Percentiles rank a stretch among this genome's conserved stretches.
Conservation (phyloP, 768 basidiomycete genomes). For the Lactarius psammicola region DNA sequence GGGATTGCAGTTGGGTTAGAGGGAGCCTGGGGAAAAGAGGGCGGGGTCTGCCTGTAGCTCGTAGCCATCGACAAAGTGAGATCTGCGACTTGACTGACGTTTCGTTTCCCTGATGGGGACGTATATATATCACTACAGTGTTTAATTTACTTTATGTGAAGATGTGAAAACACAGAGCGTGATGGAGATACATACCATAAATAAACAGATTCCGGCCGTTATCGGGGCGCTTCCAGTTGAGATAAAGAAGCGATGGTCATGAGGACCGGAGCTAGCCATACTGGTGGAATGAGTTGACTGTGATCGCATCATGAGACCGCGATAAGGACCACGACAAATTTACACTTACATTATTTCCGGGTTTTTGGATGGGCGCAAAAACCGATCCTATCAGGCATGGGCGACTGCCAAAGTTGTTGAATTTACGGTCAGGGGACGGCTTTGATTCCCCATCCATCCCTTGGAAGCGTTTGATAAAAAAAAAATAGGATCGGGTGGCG, state of each 20-base stretch:
- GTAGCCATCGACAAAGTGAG: neutral
- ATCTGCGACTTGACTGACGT: neutral
- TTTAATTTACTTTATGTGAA: neutral
- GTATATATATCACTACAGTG: neutral
- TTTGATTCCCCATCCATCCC: neutral
- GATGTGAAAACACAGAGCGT: neutral
- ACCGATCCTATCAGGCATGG: neutral
- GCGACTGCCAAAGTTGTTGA: neutral
- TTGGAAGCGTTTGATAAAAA: neutral
- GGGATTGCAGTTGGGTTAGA: neutral
- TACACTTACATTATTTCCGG: neutral
- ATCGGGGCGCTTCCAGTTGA: neutral
- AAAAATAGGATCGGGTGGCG: neutral
- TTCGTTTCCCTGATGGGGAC: neutral
- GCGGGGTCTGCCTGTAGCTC: neutral
- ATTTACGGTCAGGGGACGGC: no score
- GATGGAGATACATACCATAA: neutral
- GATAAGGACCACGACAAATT: neutral
- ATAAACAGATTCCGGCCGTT: neutral
- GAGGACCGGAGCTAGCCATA: neutral
- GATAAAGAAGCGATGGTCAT: neutral
- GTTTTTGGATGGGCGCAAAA: neutral
- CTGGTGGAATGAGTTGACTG: neutral
- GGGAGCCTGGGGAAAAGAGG: neutral
- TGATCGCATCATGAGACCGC: neutral